A percentile compares a stretch with the other conserved stretches of the same genome.
phyloP scores from a whole-genome alignment of 306 rosid species.

The Rosa rugosa region DNA sequence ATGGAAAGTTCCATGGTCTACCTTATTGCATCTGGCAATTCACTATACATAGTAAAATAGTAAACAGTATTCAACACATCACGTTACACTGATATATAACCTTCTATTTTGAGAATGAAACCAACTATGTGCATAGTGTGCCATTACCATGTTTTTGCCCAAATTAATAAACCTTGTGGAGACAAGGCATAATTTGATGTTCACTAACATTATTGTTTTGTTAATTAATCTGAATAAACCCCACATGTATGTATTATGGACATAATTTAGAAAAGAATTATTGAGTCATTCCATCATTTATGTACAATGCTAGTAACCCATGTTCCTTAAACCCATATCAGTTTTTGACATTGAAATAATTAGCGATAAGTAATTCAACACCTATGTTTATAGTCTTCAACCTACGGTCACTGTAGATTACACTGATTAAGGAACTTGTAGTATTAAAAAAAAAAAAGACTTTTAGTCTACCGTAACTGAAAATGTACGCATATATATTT shows the following conservation, averaged over 20 bases:
- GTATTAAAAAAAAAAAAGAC: neutral
- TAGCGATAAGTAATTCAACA: neutral
- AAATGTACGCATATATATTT: neutral
- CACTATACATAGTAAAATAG: neutral
- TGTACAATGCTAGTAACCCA: slow-evolving; percentile 13
- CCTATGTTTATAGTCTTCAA: neutral
- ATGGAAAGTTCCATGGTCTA: neutral
- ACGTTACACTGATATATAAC: neutral
- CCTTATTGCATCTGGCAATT: neutral
- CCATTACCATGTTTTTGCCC: neutral
- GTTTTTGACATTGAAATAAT: neutral
- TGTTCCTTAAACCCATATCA: neutral
- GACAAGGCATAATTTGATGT: neutral
- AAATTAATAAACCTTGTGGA: neutral
- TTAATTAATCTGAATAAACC: slow-evolving; percentile 2
- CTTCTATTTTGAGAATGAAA: neutral
- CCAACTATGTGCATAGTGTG: neutral
- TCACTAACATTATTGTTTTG: slow-evolving; percentile 1
- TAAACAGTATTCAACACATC: neutral
- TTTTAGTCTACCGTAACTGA: neutral
- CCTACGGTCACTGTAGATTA: neutral
- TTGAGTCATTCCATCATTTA: slow-evolving; percentile 24
- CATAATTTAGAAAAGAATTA: slow-evolving; percentile 9
- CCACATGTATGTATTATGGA: slow-evolving; percentile 19
- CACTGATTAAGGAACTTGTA: neutral